These are phyloP conservation scores for Cucurbitaria berberidis DNA, from an alignment of 2,329 filamentous ascomycete species.

Conservation along the genomic window DNA sequence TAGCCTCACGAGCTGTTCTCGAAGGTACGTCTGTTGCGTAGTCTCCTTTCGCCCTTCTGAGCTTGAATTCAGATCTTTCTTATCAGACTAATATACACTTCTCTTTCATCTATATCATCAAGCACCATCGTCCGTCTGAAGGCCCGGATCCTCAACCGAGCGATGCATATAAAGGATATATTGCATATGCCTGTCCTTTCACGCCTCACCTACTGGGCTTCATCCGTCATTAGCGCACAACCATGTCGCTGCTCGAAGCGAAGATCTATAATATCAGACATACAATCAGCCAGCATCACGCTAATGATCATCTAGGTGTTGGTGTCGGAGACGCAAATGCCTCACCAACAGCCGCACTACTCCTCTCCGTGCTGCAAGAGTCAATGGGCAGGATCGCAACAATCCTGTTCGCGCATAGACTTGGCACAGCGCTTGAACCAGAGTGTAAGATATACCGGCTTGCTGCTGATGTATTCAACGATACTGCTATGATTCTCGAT, in stretches of 20 bases:
- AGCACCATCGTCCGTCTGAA: neutral
- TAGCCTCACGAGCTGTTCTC: constrained; percentile 83
- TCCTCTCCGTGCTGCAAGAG: constrained; percentile 84
- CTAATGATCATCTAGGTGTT: constrained; percentile 58
- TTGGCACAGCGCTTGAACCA: constrained; percentile 82
- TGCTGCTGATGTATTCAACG: constrained; percentile 87
- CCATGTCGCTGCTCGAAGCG: neutral
- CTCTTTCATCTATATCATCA: neutral
- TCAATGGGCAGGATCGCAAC: constrained; percentile 81
- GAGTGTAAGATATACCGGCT: constrained; percentile 92
- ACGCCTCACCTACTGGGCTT: neutral
- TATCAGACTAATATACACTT: neutral
- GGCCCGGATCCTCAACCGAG: neutral
- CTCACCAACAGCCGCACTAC: constrained; percentile 78
- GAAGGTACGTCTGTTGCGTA: constrained; percentile 58
- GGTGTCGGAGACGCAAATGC: constrained; percentile 82
- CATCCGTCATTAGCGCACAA: neutral
- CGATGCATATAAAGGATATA: neutral
- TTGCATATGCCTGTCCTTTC: neutral
- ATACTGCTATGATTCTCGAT: constrained; percentile 84
- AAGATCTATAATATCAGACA: neutral
- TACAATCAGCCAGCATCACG: constrained; percentile 10
- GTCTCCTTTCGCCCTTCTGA: constrained; percentile 1
- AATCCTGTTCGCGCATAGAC: constrained; percentile 82
- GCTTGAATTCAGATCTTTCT: neutral